Evolutionary conservation across 768 basidiomycete genomes (phyloP).

Genomic region (Hebeloma cylindrosporum): DNA sequence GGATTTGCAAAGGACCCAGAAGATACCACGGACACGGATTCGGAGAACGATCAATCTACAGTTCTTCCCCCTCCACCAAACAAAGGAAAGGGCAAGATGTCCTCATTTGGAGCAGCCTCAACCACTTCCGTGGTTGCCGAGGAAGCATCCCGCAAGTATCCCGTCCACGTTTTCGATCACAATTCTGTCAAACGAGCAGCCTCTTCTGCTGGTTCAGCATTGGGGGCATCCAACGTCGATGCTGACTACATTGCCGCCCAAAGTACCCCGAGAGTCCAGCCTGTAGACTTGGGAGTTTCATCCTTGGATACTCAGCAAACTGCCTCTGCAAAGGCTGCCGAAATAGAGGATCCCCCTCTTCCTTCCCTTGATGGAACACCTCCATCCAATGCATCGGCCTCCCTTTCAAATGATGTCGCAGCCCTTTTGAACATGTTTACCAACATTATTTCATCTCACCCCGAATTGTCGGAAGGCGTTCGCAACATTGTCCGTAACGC

Average conservation of each 20-base stretch:
- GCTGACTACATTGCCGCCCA: slow-evolving; percentile 25
- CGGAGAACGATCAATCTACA: slow-evolving; percentile 34
- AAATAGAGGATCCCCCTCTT: slow-evolving; percentile 38
- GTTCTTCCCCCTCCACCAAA: slow-evolving; percentile 25
- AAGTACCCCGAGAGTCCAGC: slow-evolving; percentile 35
- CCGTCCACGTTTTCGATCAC: slow-evolving; percentile 59
- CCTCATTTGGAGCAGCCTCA: slow-evolving; percentile 35
- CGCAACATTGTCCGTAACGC: slow-evolving; percentile 65
- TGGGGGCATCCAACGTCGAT: not conserved
- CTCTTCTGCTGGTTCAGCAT: not conserved
- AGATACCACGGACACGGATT: slow-evolving; percentile 25
- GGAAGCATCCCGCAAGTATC: slow-evolving; percentile 52
- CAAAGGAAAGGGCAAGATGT: slow-evolving; percentile 55
- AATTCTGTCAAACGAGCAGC: slow-evolving; percentile 16
- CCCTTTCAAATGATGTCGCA: slow-evolving; percentile 62
- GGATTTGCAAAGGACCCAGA: slow-evolving; percentile 26
- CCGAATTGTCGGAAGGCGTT: slow-evolving; percentile 68
- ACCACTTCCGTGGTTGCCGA: slow-evolving; percentile 41
- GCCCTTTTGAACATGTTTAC: slow-evolving; percentile 56
- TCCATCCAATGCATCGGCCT: slow-evolving; percentile 37
- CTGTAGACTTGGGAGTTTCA: slow-evolving; percentile 14
- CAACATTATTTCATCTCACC: slow-evolving; percentile 59
- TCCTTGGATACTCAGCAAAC: slow-evolving; percentile 1
- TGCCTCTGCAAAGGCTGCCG: not conserved
- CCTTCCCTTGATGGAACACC: slow-evolving; percentile 39